Base-by-base conservation (phyloP, 208 protist genomes). In the Leptomonas pyrrhocoris region DNA sequence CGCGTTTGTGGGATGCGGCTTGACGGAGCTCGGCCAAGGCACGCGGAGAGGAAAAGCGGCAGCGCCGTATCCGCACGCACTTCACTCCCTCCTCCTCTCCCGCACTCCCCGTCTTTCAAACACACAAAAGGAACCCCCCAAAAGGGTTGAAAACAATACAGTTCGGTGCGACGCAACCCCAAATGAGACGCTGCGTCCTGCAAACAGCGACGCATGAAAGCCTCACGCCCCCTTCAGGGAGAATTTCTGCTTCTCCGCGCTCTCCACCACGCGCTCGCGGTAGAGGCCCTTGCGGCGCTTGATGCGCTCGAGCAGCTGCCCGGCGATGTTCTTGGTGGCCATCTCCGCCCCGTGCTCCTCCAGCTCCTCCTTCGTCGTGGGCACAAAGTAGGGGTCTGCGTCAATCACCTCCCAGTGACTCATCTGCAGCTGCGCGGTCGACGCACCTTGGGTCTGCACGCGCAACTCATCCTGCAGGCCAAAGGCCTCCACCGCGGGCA, bases 401-500 rank as follows among this genome's bases (percentile, higher is more conserved):
- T 98, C 95, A 23, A 98, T 87, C 23, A 93, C 77, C 65, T 79
- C 73, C 95, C 96, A 98, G 69, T 96, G 93, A 64, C 85, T 92
- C 80, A 99, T 99, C 45, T 94, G 85, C 18, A 99, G 79, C 78
- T 99, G 97, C 27, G 98, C 95, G 31, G 83, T 94, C 19, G 98
- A 99, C 16, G 93, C 90, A 38, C 98, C 98, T 50, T 95, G 96
- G 12, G 98, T 99, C 50, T 80, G 84, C 34, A 94, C 93, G 50
- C 98, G 84, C 36, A 98, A 81, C 64, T 98, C 97, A 59, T 98
- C 89, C 49, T 98, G 89, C 72, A 99, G 94, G 9, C 98, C 98
- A 89, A 99, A 99, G 38, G 90, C 96, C 83, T 99, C 97, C 2
- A 93, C 92, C 0, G 99, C 98, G 1, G 99, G 99, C 15, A 99